phyloP scores from a whole-genome alignment of 768 basidiomycete species.

The Amylocystis lapponica region DNA sequence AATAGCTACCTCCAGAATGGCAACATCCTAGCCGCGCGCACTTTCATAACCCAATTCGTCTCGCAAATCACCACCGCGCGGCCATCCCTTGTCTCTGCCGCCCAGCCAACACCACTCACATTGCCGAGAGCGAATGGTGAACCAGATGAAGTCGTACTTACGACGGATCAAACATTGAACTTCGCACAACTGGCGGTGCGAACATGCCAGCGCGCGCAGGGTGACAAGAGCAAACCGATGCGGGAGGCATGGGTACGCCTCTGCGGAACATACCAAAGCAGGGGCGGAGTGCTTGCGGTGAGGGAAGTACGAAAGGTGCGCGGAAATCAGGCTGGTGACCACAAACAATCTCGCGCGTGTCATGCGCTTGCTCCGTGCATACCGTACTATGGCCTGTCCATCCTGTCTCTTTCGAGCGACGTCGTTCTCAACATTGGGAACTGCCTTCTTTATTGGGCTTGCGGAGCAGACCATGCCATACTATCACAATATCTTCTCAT shows the following conservation, averaged over 20 bases:
- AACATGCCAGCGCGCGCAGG: constrained; percentile 83
- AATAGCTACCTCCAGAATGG: constrained; percentile 74
- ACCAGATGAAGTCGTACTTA: constrained; percentile 64
- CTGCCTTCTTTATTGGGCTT: neutral
- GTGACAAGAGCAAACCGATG: constrained; percentile 69
- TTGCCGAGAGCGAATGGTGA: constrained; percentile 41
- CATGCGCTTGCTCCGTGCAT: neutral
- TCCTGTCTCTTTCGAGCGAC: too few species aligned
- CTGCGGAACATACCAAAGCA: constrained; percentile 77
- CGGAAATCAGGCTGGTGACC: too few species aligned
- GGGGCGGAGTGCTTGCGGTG: constrained; percentile 53
- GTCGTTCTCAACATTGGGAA: too few species aligned
- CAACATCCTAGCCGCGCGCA: constrained; percentile 87
- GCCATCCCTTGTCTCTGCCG: constrained; percentile 35
- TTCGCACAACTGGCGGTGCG: constrained; percentile 86
- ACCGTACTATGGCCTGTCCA: neutral
- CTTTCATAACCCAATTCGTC: constrained; percentile 83
- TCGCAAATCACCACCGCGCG: constrained; percentile 50
- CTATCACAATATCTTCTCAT: neutral
- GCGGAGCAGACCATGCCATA: neutral
- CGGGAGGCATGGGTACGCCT: constrained; percentile 82
- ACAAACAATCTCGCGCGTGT: neutral
- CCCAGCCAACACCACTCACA: constrained; percentile 39
- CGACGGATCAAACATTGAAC: constrained; percentile 73
- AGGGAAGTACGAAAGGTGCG: constrained; percentile 61